Conservation (phyloP, 805 yeast species). For the Kuraishia ogatae region DNA sequence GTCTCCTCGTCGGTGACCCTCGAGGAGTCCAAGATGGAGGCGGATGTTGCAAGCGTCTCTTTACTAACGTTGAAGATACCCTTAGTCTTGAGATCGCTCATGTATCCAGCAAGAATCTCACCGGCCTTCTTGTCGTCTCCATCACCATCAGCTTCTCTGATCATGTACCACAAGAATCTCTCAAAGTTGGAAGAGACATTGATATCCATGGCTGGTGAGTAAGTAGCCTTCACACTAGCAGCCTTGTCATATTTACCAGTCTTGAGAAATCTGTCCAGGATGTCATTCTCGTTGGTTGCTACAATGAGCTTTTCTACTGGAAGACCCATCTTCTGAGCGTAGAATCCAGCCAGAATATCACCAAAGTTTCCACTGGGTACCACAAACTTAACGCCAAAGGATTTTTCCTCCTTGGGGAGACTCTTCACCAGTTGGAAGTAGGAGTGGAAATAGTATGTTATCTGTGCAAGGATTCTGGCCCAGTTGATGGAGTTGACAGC, state of each 20-base stretch:
- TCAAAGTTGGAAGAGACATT: slow-evolving; percentile 93
- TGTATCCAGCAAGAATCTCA: slow-evolving; percentile 60
- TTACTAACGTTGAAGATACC: slow-evolving; percentile 72
- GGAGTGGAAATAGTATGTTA: slow-evolving; percentile 91
- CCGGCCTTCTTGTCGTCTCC: slow-evolving; percentile 68
- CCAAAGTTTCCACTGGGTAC: slow-evolving; percentile 99
- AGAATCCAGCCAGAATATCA: slow-evolving; percentile 94
- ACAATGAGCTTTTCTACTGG: slow-evolving; percentile 82
- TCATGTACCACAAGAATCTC: slow-evolving; percentile 90
- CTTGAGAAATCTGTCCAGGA: slow-evolving; percentile 84
- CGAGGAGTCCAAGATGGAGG: slow-evolving; percentile 64
- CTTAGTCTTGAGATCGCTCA: slow-evolving; percentile 62
- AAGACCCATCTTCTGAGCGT: slow-evolving; percentile 90
- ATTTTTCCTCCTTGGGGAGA: slow-evolving; percentile 17
- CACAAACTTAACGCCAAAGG: slow-evolving; percentile 62
- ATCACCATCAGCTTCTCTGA: slow-evolving; percentile 57
- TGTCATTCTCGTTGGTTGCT: slow-evolving; percentile 95
- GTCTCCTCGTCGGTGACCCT: slow-evolving; percentile 77
- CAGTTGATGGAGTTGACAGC: slow-evolving; percentile 98
- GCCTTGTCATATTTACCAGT: slow-evolving; percentile 78
- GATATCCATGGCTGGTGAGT: slow-evolving; percentile 98
- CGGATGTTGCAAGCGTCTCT: slow-evolving; percentile 58
- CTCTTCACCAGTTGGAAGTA: slow-evolving; percentile 62
- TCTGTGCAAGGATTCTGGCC: slow-evolving; percentile 98
- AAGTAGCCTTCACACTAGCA: slow-evolving; percentile 69